Evolutionary conservation across 495 filamentous ascomycete genomes (phyloP), one percentile per base, ranked within the genome.

Genomic region (Hypoxylon rickii): DNA sequence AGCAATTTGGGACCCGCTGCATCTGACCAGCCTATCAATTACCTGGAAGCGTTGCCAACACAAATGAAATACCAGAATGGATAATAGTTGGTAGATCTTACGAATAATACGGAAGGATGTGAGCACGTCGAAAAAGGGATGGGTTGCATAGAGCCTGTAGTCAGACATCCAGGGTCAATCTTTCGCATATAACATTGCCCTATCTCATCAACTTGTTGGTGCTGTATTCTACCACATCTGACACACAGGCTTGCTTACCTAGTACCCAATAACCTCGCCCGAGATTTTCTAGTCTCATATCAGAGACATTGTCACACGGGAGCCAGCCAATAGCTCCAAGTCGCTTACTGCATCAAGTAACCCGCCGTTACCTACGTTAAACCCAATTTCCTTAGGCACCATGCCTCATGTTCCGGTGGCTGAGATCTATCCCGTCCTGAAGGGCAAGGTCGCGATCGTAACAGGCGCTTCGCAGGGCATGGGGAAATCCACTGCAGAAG

Each of bases 391-490:
- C 24, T 29, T 29, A 4, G 4, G 10, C 18, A 39, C 34, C 1
- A 61, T 61, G 58, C 34, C 58, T 7, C 15, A 26, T 16, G 51
- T 61, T 20, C 4, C 51, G 19, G 40, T 40, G 22, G 58, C 49
- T 13, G 24, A 63, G 18, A 49, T 51, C 12, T 59, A 42, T 31
- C 59, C 44, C 3, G 52, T 54, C 48, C 22, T 67, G 8, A 47
- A 64, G 53, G 61, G 40, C 21, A 61, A 63, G 15, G 62, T 70
- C n/a, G 66, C 58, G 2, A 46, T 70, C 24, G 16, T 78, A 13
- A 78, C 76, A 0, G 76, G 77, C 34, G 76, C 64, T 8, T 65
- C 67, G 2, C 73, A 68, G 36, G 76, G 77, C 18, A 77, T 80
- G 46, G 77, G 77, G 29, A 70, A 70, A 16, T 74, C 76, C 1